These are phyloP conservation scores for Microdochium bolleyi DNA, from an alignment of 2,329 filamentous ascomycete species.

Conservation along the genomic window DNA sequence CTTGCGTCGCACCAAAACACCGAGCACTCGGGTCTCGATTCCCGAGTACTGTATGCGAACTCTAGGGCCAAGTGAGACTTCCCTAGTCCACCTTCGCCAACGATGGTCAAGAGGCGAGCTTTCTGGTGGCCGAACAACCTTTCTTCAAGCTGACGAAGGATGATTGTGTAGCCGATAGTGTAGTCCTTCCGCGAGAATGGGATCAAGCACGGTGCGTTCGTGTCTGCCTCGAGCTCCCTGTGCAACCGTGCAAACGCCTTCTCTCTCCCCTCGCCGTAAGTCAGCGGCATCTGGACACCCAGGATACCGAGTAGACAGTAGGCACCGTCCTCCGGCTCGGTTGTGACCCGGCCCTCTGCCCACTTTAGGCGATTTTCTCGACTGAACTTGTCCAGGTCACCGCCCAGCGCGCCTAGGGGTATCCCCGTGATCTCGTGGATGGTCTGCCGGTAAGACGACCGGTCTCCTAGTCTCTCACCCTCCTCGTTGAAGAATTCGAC, in stretches of 20 bases:
- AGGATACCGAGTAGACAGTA: conserved; percentile 12
- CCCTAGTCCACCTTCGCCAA: too few species aligned
- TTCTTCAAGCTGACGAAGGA: too few species aligned
- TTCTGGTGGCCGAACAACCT: too few species aligned
- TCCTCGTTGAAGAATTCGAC: conserved; percentile 15
- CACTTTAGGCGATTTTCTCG: conserved; percentile 6
- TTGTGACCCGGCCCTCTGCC: conserved; percentile 7
- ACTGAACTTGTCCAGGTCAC: conserved; percentile 6
- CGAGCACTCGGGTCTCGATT: too few species aligned
- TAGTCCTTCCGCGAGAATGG: too few species aligned
- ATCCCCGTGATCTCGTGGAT: conserved; percentile 15
- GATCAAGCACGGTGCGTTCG: too few species aligned
- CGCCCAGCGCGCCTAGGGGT: conserved; percentile 8
- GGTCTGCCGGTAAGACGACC: conserved; percentile 8
- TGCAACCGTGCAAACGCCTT: conserved; percentile 5
- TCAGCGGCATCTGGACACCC: conserved; percentile 8
- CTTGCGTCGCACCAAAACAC: too few species aligned
- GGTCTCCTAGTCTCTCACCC: conserved; percentile 11
- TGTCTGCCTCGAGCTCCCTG: conserved; percentile 4
- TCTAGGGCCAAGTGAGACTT: too few species aligned
- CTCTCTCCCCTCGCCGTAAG: conserved; percentile 9
- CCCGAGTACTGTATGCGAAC: too few species aligned
- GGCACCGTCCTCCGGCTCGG: conserved; percentile 7
- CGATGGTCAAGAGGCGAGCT: too few species aligned
- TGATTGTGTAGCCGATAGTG: too few species aligned